These are phyloP conservation scores for Entophlyctis helioformis DNA, from an alignment of 192 early-diverging fungal species.

Conservation along the genomic window DNA sequence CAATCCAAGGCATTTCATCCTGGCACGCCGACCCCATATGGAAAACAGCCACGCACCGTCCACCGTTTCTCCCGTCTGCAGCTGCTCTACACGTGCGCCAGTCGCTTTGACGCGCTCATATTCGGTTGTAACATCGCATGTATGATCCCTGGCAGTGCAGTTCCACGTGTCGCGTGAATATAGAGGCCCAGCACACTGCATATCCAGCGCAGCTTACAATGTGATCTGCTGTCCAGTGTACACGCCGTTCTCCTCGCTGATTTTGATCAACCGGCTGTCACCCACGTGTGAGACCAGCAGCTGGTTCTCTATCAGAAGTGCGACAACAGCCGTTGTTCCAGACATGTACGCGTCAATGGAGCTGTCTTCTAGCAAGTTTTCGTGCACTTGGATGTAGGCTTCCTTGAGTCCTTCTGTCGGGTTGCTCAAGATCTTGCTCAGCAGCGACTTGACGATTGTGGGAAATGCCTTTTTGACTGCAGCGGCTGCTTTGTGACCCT, in stretches of 20 bases:
- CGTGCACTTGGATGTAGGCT: background rate
- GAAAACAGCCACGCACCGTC: background rate
- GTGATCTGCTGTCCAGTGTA: background rate
- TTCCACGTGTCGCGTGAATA: background rate
- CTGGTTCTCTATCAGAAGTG: background rate
- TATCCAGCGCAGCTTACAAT: background rate
- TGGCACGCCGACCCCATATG: background rate
- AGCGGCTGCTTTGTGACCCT: background rate
- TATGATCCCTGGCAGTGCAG: constrained; percentile 3
- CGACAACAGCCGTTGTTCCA: constrained; percentile 6
- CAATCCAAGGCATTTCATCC: too few species aligned
- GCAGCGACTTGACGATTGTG: background rate
- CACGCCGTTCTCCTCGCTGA: background rate
- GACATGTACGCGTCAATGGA: constrained; percentile 9
- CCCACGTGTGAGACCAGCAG: constrained; percentile 1
- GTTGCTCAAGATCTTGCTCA: background rate
- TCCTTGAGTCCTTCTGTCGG: background rate
- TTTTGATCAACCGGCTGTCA: constrained; percentile 1
- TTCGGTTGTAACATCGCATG: constrained; percentile 1
- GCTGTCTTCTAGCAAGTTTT: background rate
- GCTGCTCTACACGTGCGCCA: constrained; percentile 9
- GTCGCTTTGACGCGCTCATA: background rate
- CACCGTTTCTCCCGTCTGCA: background rate
- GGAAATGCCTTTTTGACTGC: background rate
- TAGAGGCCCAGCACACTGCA: background rate